These are phyloP conservation scores for Citrullus amarus DNA, from an alignment of 306 rosid genomes.

Conservation along the genomic window DNA sequence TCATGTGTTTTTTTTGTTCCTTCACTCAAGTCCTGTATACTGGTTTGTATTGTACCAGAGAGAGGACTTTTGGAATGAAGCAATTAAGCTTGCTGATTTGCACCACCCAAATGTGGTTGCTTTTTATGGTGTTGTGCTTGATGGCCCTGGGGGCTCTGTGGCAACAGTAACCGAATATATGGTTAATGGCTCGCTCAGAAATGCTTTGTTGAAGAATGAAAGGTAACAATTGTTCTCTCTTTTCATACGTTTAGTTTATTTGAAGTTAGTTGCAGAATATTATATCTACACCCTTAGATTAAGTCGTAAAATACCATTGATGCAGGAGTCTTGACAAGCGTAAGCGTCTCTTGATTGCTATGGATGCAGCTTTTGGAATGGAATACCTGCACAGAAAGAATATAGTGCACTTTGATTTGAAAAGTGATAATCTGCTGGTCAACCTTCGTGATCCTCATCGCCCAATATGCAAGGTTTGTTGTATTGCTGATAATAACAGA, in stretches of 20 bases:
- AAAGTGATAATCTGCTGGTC: constrained; percentile 92
- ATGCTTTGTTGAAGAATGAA: constrained; percentile 70
- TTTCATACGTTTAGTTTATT: neutral
- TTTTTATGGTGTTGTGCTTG: constrained; percentile 87
- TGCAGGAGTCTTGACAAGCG: constrained; percentile 81
- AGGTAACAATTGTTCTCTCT: constrained; percentile 29
- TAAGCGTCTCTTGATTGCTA: constrained; percentile 71
- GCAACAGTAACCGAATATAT: constrained; percentile 93
- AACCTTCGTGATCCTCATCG: constrained; percentile 92
- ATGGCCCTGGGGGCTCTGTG: constrained; percentile 81
- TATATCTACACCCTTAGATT: neutral
- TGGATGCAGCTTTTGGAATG: constrained; percentile 97
- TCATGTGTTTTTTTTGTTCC: neutral
- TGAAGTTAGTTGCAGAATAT: neutral
- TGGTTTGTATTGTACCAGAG: constrained; percentile 34
- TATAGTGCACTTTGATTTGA: constrained; percentile 91
- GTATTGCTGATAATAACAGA: neutral
- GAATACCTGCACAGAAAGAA: constrained; percentile 91
- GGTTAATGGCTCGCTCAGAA: constrained; percentile 88
- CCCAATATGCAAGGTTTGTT: constrained; percentile 76
- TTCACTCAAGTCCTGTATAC: neutral
- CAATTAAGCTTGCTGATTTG: constrained; percentile 86
- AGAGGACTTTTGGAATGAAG: constrained; percentile 95
- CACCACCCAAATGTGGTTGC: constrained; percentile 97
- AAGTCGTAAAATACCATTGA: neutral